Percentiles rank a stretch among this genome's conserved stretches.
Conservation (phyloP, 768 basidiomycete genomes). For the Hemileccinum impolitum region DNA sequence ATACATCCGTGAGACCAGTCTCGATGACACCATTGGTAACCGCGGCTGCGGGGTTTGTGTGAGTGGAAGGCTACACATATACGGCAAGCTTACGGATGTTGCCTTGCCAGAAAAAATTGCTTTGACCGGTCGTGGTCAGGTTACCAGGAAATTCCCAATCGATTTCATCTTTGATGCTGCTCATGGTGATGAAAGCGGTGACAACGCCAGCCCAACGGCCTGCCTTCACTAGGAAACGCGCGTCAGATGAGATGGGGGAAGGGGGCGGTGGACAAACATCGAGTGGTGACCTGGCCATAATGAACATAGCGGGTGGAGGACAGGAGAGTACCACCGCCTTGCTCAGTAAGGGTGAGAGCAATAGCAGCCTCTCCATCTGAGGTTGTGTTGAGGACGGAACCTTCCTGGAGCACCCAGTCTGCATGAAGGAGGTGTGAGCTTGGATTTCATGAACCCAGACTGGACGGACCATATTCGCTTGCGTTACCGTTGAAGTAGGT, state of each 20-base stretch:
- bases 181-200: slow-evolving; percentile 84
- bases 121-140: slow-evolving; percentile 62
- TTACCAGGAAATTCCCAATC: slow-evolving; percentile 84
- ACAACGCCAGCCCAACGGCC: slow-evolving; percentile 80
- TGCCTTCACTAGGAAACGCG: slow-evolving; percentile 56
- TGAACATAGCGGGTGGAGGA: slow-evolving; percentile 80
- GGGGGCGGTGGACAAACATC: slow-evolving; percentile 34
- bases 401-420: slow-evolving; percentile 75
- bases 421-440: background rate
- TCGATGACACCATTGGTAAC: slow-evolving; percentile 48
- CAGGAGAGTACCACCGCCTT: slow-evolving; percentile 72
- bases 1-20: slow-evolving; percentile 58
- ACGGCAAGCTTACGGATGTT: slow-evolving; percentile 48
- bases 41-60: slow-evolving; percentile 32
- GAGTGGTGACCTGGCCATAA: slow-evolving; percentile 73
- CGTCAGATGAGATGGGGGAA: background rate
- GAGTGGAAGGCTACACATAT: background rate
- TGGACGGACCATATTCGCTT: slow-evolving; percentile 53
- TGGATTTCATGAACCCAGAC: background rate
- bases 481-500: slow-evolving; percentile 74
- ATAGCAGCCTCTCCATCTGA: slow-evolving; percentile 57
- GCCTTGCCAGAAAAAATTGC: slow-evolving; percentile 80
- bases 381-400: slow-evolving; percentile 62
- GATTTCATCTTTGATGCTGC: slow-evolving; percentile 79
- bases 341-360: slow-evolving; percentile 62